These are phyloP conservation scores for Malus hybrid DNA, from an alignment of 331 rosid species.

Conservation along the genomic window DNA sequence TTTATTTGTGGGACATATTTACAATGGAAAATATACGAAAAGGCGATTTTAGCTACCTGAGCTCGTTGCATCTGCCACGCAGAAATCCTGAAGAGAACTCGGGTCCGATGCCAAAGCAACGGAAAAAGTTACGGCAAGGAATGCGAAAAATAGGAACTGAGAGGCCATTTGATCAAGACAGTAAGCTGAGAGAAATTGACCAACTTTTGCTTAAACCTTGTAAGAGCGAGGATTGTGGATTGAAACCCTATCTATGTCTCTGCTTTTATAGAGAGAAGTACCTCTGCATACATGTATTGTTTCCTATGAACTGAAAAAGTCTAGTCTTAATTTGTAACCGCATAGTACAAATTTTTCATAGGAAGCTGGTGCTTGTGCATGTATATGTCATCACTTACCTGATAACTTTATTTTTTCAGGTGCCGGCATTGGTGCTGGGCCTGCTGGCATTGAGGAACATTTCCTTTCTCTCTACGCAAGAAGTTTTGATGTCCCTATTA, in stretches of 20 bases:
- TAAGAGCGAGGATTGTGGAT: neutral
- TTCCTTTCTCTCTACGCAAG: neutral
- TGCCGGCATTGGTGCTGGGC: neutral
- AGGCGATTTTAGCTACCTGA: neutral
- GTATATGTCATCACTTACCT: neutral
- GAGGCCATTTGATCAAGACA: constrained; percentile 2
- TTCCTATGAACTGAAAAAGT: neutral
- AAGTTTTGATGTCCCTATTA: neutral
- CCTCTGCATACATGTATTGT: neutral
- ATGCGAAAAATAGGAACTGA: neutral
- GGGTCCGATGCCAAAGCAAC: constrained; percentile 15
- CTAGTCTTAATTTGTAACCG: neutral
- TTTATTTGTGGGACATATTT: neutral
- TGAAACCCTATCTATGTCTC: neutral
- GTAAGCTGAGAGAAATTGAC: neutral
- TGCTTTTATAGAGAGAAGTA: neutral
- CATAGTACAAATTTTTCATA: neutral
- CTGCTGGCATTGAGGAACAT: neutral
- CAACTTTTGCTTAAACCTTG: neutral
- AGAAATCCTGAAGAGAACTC: constrained; percentile 20
- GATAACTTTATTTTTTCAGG: neutral
- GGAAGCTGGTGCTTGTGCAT: neutral
- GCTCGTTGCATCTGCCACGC: constrained; percentile 11
- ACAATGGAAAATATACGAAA: neutral
- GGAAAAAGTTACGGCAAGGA: neutral